A percentile compares a stretch with the other conserved stretches of the same genome.
These are phyloP conservation scores for Parmales sp. DNA, from an alignment of 108 stramenopile species.

Conservation along the genomic window DNA sequence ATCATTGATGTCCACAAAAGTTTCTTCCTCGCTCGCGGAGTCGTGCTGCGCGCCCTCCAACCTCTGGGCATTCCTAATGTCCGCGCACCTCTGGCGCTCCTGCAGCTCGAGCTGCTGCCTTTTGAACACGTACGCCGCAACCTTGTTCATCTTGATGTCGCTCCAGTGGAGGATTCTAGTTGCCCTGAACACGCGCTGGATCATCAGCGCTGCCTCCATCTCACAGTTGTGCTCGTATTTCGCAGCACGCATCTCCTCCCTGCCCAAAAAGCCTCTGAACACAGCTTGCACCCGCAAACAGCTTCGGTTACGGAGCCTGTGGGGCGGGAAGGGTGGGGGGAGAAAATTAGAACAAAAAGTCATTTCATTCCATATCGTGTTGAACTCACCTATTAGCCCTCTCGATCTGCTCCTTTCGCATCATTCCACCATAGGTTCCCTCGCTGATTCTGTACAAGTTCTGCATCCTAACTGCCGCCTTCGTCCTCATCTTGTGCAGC, in stretches of 20 bases:
- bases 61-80: constrained; percentile 17
- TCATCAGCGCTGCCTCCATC: not conserved
- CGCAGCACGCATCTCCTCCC: not conserved
- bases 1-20: constrained; percentile 13
- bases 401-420: not conserved
- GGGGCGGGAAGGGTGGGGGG: too few relatives aligned
- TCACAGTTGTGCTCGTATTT: constrained; percentile 14
- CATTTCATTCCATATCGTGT: too few relatives aligned
- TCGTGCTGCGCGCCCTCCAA: constrained; percentile 14
- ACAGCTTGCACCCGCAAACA: too few relatives aligned
- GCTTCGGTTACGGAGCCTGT: too few relatives aligned
- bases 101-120: constrained; percentile 33
- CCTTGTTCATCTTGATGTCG: constrained; percentile 34
- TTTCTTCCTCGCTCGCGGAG: constrained; percentile 27
- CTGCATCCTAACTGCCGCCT: not conserved
- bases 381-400: too few relatives aligned
- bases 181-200: constrained; percentile 23
- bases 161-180: constrained; percentile 31
- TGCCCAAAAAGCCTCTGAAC: not conserved
- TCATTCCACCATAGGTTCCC: not conserved
- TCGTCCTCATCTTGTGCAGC: not conserved
- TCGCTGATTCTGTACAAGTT: not conserved
- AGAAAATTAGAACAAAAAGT: too few relatives aligned
- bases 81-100: constrained; percentile 14
- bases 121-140: constrained; percentile 31